phyloP scores from a whole-genome alignment of 1,284 basidiomycete species.

The Ustilago trichophora region DNA sequence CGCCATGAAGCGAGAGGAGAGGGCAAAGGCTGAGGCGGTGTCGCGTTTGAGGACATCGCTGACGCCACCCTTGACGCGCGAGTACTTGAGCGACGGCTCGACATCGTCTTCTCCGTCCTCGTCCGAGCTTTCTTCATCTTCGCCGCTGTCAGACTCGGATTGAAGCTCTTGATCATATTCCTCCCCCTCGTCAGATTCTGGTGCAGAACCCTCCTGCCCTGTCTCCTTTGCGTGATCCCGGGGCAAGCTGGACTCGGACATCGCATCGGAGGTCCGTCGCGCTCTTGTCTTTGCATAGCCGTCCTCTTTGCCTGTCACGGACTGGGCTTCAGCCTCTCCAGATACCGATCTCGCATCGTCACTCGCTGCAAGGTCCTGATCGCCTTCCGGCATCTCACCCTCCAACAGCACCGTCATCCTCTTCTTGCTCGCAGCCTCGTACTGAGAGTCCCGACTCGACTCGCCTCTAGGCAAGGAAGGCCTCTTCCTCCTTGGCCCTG shows the following conservation, averaged over 20 bases:
- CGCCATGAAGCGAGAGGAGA: constrained; percentile 74
- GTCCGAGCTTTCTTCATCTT: constrained; percentile 30
- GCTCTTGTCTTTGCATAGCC: neutral
- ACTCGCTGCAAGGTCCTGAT: too few species aligned
- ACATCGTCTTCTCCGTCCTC: constrained; percentile 45
- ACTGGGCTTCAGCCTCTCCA: too few species aligned
- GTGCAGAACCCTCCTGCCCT: neutral
- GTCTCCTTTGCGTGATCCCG: neutral
- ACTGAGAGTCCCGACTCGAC: constrained; percentile 16
- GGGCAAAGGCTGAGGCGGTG: constrained; percentile 70
- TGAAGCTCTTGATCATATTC: too few species aligned
- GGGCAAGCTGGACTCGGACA: neutral
- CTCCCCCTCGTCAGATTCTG: neutral
- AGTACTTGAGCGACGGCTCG: constrained; percentile 81
- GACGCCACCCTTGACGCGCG: constrained; percentile 78
- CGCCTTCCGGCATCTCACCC: constrained; percentile 59
- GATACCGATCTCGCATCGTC: too few species aligned
- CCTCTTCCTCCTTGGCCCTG: constrained; percentile 28
- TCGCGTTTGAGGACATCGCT: constrained; percentile 87
- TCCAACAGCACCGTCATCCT: constrained; percentile 56
- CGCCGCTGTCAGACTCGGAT: too few species aligned
- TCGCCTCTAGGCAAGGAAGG: constrained; percentile 16
- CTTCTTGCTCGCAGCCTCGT: constrained; percentile 32
- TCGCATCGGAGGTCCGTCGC: neutral
- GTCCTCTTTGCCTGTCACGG: neutral